phyloP scores from a whole-genome alignment of 2,329 filamentous ascomycete genomes.

The Fusarium solani-melongenae region DNA sequence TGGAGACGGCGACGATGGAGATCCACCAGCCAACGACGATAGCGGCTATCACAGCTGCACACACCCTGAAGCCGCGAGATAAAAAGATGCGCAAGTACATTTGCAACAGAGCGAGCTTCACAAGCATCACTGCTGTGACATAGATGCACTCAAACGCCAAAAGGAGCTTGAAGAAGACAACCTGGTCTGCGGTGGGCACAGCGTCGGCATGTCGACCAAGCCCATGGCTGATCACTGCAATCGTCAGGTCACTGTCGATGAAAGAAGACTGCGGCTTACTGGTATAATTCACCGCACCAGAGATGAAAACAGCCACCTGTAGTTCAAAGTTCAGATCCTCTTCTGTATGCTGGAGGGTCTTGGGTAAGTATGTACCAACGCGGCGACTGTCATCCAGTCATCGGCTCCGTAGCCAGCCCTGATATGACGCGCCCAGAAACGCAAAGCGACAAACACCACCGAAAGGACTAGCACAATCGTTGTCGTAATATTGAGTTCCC shows the following conservation, averaged over 20 bases:
- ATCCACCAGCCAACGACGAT: constrained; percentile 27
- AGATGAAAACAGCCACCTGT: constrained; percentile 22
- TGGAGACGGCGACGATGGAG: constrained; percentile 25
- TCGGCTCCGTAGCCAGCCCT: constrained; percentile 13
- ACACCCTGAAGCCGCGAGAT: constrained; percentile 12
- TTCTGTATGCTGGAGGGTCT: neutral
- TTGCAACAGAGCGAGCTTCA: constrained; percentile 20
- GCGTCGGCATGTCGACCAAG: constrained; percentile 11
- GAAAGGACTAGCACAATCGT: constrained; percentile 12
- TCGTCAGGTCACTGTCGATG: neutral
- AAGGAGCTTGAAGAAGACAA: constrained; percentile 24
- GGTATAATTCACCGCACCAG: constrained; percentile 24
- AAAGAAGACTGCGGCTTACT: neutral
- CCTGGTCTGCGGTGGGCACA: neutral
- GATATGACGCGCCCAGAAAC: constrained; percentile 19
- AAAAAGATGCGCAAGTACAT: constrained; percentile 33
- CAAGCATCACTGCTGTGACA: constrained; percentile 23
- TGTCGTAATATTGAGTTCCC: constrained; percentile 13
- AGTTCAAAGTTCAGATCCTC: neutral
- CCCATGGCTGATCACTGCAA: constrained; percentile 24
- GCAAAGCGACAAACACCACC: constrained; percentile 10
- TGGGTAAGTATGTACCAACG: constrained; percentile 10
- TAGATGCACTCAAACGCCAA: constrained; percentile 29
- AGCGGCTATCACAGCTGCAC: constrained; percentile 8
- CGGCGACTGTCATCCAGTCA: constrained; percentile 24